phyloP scores from a whole-genome alignment of 2,329 filamentous ascomycete genomes.

The Neopestalotiopsis sp. region DNA sequence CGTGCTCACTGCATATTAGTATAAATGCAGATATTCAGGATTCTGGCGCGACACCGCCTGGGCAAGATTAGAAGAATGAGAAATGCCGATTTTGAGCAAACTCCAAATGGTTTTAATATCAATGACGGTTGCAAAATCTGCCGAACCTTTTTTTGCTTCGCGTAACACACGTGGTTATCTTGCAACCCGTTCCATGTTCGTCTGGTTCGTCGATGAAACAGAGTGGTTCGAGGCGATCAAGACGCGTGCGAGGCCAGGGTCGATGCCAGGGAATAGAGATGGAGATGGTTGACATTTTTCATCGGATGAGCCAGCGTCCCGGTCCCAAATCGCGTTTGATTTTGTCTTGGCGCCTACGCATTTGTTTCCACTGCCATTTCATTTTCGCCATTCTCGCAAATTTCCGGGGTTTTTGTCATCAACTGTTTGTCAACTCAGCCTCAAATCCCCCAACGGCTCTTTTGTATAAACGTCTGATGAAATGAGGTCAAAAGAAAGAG shows the following conservation, averaged over 20 bases:
- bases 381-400: background rate
- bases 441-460: too few relatives aligned
- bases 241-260: background rate
- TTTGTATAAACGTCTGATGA: too few relatives aligned
- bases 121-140: background rate
- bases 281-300: background rate
- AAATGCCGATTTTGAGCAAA: too few relatives aligned
- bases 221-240: background rate
- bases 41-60: too few relatives aligned
- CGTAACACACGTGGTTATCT: background rate
- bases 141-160: background rate
- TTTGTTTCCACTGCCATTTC: background rate
- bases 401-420: too few relatives aligned
- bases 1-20: too few relatives aligned
- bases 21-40: too few relatives aligned
- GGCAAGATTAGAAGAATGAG: too few relatives aligned
- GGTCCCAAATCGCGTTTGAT: background rate
- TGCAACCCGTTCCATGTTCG: background rate
- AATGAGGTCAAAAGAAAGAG: too few relatives aligned
- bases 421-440: too few relatives aligned
- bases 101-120: too few relatives aligned
- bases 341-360: background rate
- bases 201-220: background rate
- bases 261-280: background rate
- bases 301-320: slow-evolving; percentile 2